Evolutionary conservation across 352 stramenopile species (phyloP), one percentile per base, ranked within the genome.

Genomic region (Peronospora farinosa): DNA sequence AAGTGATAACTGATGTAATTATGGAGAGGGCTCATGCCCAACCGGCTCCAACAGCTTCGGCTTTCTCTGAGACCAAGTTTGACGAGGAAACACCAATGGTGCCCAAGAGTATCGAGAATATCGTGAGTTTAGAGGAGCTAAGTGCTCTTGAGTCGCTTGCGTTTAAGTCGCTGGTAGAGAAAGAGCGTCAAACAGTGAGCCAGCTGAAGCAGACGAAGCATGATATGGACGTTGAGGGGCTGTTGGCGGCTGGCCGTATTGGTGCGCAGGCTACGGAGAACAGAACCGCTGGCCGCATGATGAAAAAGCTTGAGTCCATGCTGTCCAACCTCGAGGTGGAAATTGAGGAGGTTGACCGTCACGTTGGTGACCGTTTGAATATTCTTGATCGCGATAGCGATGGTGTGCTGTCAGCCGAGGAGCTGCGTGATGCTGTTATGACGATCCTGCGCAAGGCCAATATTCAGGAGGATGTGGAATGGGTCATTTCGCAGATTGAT

Each of bases 351-450:
- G 93, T 97, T 25, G 89, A 98, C 63, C 76, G 85, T 51, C 91
- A 96, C 57, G 96, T 99, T 62, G 96, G 96, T 53, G 92, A 98
- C 64, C 96, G 97, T 42, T 84, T 99, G 43, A 96, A 98, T 60
- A 82, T 98, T 54, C 70, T 99, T 17, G 96, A 99, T 67, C 90
- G 92, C 58, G 96, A 99, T 76, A 90, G 80, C 41, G 96, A 99
- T 74, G 96, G 95, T 55, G 83, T 98, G 46, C 40, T 98, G 17
- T 88, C 82, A 23, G 79, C 78, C n/a, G 91, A 98, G 59, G 96
- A 99, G 74, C 78, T 99, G 50, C 88, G 89, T 41, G 77, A 97
- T 57, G 92, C 91, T 0, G 83, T 99, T 10, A 93, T 97, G 62
- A 95, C 90, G 36, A 95, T 98, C 42, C 60, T 98, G 52, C 92